A percentile compares a stretch with the other conserved stretches of the same genome.
phyloP scores from a whole-genome alignment of 2,329 filamentous ascomycete species.

The Penicillium corylophilum region DNA sequence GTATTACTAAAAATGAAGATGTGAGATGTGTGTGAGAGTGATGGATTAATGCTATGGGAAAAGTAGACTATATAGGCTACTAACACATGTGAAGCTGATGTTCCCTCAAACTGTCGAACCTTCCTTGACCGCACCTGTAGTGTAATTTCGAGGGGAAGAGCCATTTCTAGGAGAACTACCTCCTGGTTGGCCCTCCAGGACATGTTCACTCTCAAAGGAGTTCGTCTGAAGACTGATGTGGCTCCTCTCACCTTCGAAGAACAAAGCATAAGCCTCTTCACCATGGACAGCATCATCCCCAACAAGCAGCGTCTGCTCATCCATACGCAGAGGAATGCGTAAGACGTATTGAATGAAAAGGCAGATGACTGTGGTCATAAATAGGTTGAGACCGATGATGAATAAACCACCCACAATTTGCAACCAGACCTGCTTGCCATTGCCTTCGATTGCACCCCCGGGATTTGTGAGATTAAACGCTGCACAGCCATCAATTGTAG shows the following conservation, averaged over 20 bases:
- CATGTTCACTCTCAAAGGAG: constrained; percentile 9
- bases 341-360: constrained; percentile 53
- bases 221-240: constrained; percentile 12
- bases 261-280: constrained; percentile 44
- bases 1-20: no score
- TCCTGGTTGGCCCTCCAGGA: constrained; percentile 1
- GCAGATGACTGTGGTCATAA: constrained; percentile 52
- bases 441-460: constrained; percentile 53
- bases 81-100: no score
- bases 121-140: no score
- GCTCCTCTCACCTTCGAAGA: constrained; percentile 19
- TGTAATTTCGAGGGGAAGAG: no score
- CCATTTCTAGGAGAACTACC: no score
- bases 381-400: constrained; percentile 52
- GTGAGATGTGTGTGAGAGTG: no score
- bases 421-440: constrained; percentile 51
- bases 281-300: constrained; percentile 52
- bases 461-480: constrained; percentile 48
- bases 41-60: no score
- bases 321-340: constrained; percentile 50
- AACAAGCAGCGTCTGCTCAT: constrained; percentile 46
- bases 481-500: constrained; percentile 47
- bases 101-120: no score
- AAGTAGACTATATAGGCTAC: no score
- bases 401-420: constrained; percentile 52